phyloP scores from a whole-genome alignment of 2,329 filamentous ascomycete species.

The Trichoderma brevicompactum region DNA sequence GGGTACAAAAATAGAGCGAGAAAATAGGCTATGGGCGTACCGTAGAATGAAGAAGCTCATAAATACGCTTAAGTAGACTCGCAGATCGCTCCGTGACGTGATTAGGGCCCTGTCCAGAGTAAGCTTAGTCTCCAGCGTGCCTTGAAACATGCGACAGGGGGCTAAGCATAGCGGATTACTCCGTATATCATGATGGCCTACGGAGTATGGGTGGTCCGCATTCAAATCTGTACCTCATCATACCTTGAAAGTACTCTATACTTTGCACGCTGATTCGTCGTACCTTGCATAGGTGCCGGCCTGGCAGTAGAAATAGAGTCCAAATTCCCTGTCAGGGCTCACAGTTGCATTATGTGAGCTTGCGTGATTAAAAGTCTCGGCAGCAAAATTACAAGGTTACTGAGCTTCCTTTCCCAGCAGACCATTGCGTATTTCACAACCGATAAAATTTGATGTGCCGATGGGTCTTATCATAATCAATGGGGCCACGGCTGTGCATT shows the following conservation, averaged over 20 bases:
- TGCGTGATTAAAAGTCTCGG: background rate
- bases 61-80: background rate
- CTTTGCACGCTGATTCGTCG: background rate
- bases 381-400: background rate
- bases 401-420: slow-evolving; percentile 1
- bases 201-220: background rate
- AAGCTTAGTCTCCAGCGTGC: slow-evolving; percentile 8
- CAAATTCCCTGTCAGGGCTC: no score
- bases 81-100: background rate
- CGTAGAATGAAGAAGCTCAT: background rate
- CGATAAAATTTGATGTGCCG: no score
- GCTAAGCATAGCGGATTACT: background rate
- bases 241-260: background rate
- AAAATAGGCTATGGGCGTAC: background rate
- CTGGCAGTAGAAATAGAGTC: no score
- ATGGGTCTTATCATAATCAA: no score
- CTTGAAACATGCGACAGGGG: background rate
- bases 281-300: no score
- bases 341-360: background rate
- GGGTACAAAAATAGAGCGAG: background rate
- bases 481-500: no score
- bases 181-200: background rate
- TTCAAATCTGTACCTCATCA: background rate
- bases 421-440: no score
- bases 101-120: background rate